Base-by-base conservation (phyloP, 306 rosid species). In the Cicer pinnatifidum region DNA sequence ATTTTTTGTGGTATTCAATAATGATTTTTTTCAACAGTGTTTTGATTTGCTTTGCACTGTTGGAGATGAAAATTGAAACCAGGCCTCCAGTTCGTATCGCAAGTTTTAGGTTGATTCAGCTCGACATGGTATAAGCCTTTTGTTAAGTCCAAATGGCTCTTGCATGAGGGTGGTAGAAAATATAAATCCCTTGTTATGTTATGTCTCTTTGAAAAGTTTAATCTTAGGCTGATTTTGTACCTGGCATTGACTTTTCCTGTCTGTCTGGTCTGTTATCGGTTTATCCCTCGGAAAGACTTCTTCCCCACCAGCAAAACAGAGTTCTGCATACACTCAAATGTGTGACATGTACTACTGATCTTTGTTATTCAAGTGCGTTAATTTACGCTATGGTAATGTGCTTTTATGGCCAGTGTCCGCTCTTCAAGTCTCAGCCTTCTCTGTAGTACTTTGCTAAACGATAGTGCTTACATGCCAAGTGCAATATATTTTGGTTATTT, bases 151-250 rank as follows among this genome's bases (percentile, higher is more conserved):
- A 17, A 59, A 23, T 23, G 56, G 33, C 5, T 56, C 7, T 50
- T 20, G 47, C 61, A 35, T 59, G 38, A 44, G 20, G 70, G 50
- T 65, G 23, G 12, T 53, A 51, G 19, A 23, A 23, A 41, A 53
- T 63, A 63, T 53, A 65, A 66, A 56, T 53, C 23, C 12, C n/a
- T 66, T 76, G 58, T 66, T 76, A 50, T 65, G 17, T 35, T 76
- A 50, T 65, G 17, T 35, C 37, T 39, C 37, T 53, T 19, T 35
- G 38, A 13, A 43, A 8, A 8, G 53, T 16, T 41, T 53, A 54
- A 53, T 43, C 58, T 41, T 64, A 9, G 13, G 13, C 17, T 46
- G 28, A 39, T 63, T 65, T 65, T 53, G 43, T 65, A 20, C 73
- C 13, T 28, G 67, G 20, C 44, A 59, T 44, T 45, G 16, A 28